A percentile compares a stretch with the other conserved stretches of the same genome.
phyloP scores from a whole-genome alignment of 768 basidiomycete species.

The Podaxis sp. region DNA sequence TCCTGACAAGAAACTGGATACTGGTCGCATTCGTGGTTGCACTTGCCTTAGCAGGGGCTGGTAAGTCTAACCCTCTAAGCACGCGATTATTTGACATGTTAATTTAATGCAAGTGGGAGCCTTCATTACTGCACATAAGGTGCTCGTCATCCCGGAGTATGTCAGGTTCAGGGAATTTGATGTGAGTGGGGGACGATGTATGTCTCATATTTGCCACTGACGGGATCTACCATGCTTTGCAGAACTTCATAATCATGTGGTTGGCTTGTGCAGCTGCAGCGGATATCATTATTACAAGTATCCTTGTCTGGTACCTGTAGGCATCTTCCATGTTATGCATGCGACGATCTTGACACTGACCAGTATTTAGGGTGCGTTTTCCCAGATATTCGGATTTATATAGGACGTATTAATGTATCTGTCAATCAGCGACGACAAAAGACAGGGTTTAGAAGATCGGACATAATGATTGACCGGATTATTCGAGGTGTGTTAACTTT shows the following conservation, averaged over 20 bases:
- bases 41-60: conserved; percentile 17
- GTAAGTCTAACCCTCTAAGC: conserved; percentile 16
- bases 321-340: neutral
- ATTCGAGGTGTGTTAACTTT: neutral
- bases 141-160: conserved; percentile 22
- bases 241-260: neutral
- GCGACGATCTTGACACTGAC: neutral
- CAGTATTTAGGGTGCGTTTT: neutral
- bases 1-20: conserved; percentile 23
- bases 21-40: conserved; percentile 18
- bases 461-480: neutral
- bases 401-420: neutral
- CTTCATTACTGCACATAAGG: conserved; percentile 25
- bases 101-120: conserved; percentile 21
- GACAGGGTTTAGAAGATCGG: neutral
- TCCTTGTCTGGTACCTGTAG: neutral
- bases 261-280: neutral
- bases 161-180: conserved; percentile 22
- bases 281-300: neutral
- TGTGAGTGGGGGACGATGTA: neutral
- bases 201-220: neutral
- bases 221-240: neutral
- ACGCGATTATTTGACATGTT: neutral
- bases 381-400: too few species aligned
- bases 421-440: neutral